Conservation (phyloP, 2,329 filamentous ascomycete species). For the Phaeosphaeria sp. region DNA sequence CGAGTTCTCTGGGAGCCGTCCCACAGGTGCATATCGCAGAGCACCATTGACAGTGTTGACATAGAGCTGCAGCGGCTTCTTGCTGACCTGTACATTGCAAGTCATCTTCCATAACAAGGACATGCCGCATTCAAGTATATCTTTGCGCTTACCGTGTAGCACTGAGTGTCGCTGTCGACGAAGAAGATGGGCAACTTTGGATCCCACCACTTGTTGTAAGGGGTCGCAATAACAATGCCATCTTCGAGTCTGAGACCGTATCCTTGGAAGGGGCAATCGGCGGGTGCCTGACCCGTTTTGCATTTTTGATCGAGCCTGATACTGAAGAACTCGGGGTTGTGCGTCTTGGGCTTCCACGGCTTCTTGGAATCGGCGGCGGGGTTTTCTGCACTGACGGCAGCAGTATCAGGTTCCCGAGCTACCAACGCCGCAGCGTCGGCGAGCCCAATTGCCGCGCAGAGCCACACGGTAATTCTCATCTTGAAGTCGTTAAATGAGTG, state of each 20-base stretch:
- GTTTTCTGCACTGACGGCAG: background rate
- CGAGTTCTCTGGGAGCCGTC: conserved; percentile 31
- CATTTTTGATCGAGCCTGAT: conserved; percentile 28
- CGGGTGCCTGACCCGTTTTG: conserved; percentile 1
- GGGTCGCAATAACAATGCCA: conserved; percentile 35
- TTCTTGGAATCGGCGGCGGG: background rate
- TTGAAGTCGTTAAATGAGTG: conserved; percentile 16
- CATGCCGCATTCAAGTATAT: background rate
- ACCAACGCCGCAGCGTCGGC: conserved; percentile 22
- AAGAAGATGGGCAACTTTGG: conserved; percentile 37
- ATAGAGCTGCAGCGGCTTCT: conserved; percentile 36
- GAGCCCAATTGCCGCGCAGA: conserved; percentile 23
- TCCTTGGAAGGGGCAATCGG: conserved; percentile 20
- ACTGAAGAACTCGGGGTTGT: conserved; percentile 33
- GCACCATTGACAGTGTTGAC: conserved; percentile 28
- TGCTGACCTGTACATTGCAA: conserved; percentile 33
- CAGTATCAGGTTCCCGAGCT: conserved; percentile 5
- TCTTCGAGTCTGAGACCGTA: conserved; percentile 34
- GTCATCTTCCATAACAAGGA: background rate
- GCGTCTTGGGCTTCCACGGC: conserved; percentile 33
- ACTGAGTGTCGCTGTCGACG: conserved; percentile 34
- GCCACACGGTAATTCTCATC: conserved; percentile 27
- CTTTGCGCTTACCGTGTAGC: conserved; percentile 32
- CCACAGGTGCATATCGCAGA: conserved; percentile 33
- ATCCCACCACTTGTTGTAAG: conserved; percentile 38